Percentiles rank a stretch among this genome's conserved stretches.
Conservation (phyloP, 2,329 filamentous ascomycete species). For the Colletotrichum theobromicola region DNA sequence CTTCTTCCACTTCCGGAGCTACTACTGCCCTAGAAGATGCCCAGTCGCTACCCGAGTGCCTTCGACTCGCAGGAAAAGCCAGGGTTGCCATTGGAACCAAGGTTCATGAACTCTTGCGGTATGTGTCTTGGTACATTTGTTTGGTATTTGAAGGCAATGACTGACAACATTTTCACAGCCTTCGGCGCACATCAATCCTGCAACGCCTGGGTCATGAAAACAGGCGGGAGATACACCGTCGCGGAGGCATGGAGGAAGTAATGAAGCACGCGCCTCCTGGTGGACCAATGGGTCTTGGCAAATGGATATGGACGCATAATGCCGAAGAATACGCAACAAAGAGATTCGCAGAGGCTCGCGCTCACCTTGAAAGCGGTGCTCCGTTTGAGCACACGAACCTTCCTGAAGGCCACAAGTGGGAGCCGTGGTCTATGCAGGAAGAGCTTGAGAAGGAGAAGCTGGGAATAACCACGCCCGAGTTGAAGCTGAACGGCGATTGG, state of each 20-base stretch:
- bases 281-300: neutral
- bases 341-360: neutral
- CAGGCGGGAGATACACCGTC: neutral
- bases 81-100: neutral
- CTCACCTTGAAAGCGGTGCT: neutral
- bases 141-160: accelerated
- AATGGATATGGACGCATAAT: neutral
- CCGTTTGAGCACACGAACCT: neutral
- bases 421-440: neutral
- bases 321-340: neutral
- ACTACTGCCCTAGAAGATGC: conserved; percentile 26
- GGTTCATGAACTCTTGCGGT: neutral
- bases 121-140: neutral
- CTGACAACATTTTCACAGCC: neutral
- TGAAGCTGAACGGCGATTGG: neutral
- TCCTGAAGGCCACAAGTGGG: neutral
- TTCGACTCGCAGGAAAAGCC: conserved; percentile 11
- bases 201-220: neutral
- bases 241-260: neutral
- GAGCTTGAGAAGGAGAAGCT: conserved; percentile 2
- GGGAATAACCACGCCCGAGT: neutral
- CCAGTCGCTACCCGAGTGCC: conserved; percentile 21
- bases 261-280: neutral
- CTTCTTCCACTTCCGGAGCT: conserved; percentile 23
- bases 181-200: neutral